Evolutionary conservation across 2,329 filamentous ascomycete species (phyloP).

Genomic region (Penicillium janthinellum): DNA sequence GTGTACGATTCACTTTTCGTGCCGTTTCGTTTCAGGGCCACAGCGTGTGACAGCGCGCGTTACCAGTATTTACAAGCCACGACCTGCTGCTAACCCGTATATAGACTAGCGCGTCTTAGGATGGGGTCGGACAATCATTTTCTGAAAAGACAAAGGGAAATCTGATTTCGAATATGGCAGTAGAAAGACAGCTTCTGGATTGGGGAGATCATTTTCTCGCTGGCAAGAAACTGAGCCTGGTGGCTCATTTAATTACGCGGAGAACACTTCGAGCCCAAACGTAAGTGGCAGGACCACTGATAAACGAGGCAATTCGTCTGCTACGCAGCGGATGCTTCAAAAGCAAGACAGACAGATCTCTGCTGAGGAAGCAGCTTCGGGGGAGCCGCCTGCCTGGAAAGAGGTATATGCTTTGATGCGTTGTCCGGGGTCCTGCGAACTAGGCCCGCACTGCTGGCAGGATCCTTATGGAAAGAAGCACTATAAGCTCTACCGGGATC

Average conservation of each 20-base stretch:
- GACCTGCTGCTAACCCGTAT: no score
- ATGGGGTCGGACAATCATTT: no score
- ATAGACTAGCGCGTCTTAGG: no score
- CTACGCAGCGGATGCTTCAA: constrained; percentile 15
- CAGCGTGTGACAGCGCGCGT: no score
- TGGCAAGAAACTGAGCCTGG: constrained; percentile 19
- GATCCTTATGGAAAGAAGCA: constrained; percentile 8
- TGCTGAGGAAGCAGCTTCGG: constrained; percentile 7
- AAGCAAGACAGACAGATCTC: constrained; percentile 10
- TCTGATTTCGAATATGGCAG: no score
- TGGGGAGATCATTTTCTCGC: constrained; percentile 15
- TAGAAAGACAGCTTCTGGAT: constrained; percentile 15
- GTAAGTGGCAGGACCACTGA: constrained; percentile 7
- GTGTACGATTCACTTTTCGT: no score
- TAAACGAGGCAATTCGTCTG: constrained; percentile 17
- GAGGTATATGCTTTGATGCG: constrained; percentile 8
- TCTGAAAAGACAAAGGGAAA: no score
- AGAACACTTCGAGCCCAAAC: constrained; percentile 4
- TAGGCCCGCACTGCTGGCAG: constrained; percentile 9
- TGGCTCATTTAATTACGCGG: constrained; percentile 18
- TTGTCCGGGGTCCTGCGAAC: constrained; percentile 4
- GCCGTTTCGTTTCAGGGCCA: no score
- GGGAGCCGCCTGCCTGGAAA: constrained; percentile 6
- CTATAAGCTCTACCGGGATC: not conserved
- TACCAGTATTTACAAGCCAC: no score